Percentiles rank a stretch among this genome's conserved stretches.
Conservation (phyloP, 23 red algal genomes). For the Gracilaria caudata region DNA sequence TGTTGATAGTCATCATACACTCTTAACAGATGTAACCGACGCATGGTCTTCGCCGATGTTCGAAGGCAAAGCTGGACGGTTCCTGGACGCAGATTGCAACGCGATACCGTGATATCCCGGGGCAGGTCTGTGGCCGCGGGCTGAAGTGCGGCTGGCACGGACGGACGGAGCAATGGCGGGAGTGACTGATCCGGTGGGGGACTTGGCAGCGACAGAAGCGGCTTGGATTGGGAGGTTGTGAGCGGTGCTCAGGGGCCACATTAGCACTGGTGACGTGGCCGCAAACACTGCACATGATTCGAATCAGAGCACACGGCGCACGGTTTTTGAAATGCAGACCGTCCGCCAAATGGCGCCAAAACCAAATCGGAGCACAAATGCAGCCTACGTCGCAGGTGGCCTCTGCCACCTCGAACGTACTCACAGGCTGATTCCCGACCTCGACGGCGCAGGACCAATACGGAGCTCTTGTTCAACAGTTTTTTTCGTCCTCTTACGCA, state of each 20-base stretch:
- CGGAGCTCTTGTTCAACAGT: not conserved
- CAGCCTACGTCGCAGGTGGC: not conserved
- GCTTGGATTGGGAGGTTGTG: no score
- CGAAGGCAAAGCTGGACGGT: constrained; percentile 31
- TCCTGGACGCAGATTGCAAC: not conserved
- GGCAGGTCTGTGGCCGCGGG: not conserved
- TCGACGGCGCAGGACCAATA: no score
- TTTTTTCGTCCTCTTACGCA: not conserved
- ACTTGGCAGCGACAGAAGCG: not conserved
- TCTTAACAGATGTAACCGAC: no score
- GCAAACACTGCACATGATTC: not conserved
- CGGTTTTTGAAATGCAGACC: not conserved
- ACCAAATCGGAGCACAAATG: not conserved
- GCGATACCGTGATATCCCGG: not conserved
- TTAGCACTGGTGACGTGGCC: not conserved
- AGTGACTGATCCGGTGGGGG: not conserved
- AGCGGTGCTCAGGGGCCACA: no score
- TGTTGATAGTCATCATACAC: constrained; percentile 54
- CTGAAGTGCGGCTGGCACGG: not conserved
- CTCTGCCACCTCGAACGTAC: not conserved
- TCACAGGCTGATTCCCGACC: not conserved
- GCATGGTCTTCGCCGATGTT: constrained; percentile 72
- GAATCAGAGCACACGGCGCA: not conserved
- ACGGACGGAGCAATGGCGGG: not conserved
- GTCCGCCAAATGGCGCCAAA: not conserved